Evolutionary conservation across 2,329 filamentous ascomycete genomes (phyloP).

Genomic region (Penicillium sp.): DNA sequence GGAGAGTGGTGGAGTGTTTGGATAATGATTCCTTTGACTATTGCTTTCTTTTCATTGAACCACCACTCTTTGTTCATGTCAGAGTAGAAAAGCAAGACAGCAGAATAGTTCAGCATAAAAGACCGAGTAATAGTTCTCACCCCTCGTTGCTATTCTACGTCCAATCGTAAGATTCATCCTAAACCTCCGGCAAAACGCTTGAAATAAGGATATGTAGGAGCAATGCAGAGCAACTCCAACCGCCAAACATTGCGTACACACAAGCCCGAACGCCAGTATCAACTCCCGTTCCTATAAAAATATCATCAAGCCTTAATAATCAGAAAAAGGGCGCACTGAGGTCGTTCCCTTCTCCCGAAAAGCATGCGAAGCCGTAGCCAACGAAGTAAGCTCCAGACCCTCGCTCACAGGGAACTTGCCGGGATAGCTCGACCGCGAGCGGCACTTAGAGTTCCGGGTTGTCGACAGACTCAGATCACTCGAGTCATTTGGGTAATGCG

Average conservation of each 20-base stretch:
- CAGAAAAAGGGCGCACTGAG: conserved; percentile 35
- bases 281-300: neutral
- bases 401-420: conserved; percentile 39
- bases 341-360: conserved; percentile 29
- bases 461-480: conserved; percentile 18
- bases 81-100: neutral
- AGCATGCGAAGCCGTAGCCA: conserved; percentile 28
- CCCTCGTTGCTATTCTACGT: neutral
- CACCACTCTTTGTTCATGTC: neutral
- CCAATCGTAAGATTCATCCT: no score
- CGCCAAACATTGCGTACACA: neutral
- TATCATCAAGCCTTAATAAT: conserved; percentile 17
- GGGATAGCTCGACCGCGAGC: conserved; percentile 34
- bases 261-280: neutral
- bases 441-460: conserved; percentile 13
- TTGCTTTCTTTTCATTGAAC: neutral
- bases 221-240: neutral
- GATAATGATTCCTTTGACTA: no score
- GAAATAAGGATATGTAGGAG: no score
- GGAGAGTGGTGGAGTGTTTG: neutral
- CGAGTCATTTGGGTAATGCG: conserved; percentile 12
- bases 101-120: neutral
- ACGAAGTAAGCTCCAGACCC: conserved; percentile 25
- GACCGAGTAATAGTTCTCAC: neutral
- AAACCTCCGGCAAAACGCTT: no score